Base-by-base conservation (phyloP, 805 yeast genomes). In the Candida wancherniae region DNA sequence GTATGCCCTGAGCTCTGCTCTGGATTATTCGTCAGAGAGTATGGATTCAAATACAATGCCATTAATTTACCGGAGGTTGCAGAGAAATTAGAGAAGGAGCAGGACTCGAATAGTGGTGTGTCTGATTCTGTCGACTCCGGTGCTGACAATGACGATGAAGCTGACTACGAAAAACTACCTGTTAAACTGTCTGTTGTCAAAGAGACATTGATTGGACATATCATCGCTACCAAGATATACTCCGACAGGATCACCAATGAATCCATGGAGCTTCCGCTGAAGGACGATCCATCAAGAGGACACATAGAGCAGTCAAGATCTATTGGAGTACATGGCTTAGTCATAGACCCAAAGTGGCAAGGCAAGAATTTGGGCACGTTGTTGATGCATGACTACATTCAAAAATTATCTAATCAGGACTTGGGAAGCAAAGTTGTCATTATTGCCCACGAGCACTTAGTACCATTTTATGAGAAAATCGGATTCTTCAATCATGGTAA, bases 1-100 rank as follows among this genome's bases (percentile, higher is more conserved):
- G 76, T 65, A 4, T 88, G 97, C 54, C 97, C 97, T 7, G 98
- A 90, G 55, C 71, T 90, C 35, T 77, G 92, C 43, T 76, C 88
- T 5, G 97, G 97, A 2, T 67, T 92, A 34, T 92, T 90, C 50
- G 67, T 86, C 30, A 69, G 95, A 51, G 75, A 75, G 34, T 82
- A 81, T 57, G 64, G 51, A 18, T 58, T 64, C 47, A 58, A 58
- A 40, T 69, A 63, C 48, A 58, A 60, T 31, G 63, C 69, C 9
- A 55, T 61, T 30, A 63, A 63, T 42, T 53, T 63, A 37, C 70
- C 70, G 3, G 61, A 56, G 18, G 61, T 58, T 5, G 69, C 69
- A 9, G 60, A 55, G 13, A 37, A 42, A 24, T 50, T 61, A 34
- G 58, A 54, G 22, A 44, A 51, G 27, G 58, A 57, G 13, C 51